A percentile compares a stretch with the other conserved stretches of the same genome.
Conservation (phyloP, 306 rosid species). For the Pyrus communis region DNA sequence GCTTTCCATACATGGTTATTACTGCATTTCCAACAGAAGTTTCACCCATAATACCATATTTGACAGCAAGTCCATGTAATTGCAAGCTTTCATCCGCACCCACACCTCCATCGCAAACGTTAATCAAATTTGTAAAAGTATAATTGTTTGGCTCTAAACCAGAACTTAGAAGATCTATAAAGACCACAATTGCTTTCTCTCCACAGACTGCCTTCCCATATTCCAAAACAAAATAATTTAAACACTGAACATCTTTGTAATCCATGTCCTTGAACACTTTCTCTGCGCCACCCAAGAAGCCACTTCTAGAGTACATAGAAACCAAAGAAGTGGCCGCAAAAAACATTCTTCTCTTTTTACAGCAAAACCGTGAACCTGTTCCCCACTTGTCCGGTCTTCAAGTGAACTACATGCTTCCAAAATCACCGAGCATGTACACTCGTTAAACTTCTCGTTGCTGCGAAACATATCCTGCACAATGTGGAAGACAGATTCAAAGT, state of each 20-base stretch:
- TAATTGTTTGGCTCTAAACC: constrained; percentile 31
- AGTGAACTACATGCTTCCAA: constrained; percentile 30
- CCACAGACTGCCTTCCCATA: constrained; percentile 39
- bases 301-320: constrained; percentile 41
- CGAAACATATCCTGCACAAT: constrained; percentile 31
- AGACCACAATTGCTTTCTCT: constrained; percentile 24
- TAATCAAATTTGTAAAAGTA: constrained; percentile 36
- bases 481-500: constrained; percentile 23
- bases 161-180: constrained; percentile 29
- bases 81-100: constrained; percentile 28
- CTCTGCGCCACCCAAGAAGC: constrained; percentile 28
- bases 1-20: constrained; percentile 40
- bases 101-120: constrained; percentile 19
- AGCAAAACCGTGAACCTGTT: constrained; percentile 38
- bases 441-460: constrained; percentile 34
- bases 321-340: constrained; percentile 43
- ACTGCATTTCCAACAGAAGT: constrained; percentile 38
- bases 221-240: constrained; percentile 46
- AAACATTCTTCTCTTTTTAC: constrained; percentile 32
- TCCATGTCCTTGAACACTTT: constrained; percentile 28
- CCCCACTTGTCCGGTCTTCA: constrained; percentile 15
- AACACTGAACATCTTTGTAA: constrained; percentile 36
- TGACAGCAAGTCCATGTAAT: constrained; percentile 39
- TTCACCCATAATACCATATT: constrained; percentile 26
- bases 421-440: constrained; percentile 46